Evolutionary conservation across 495 filamentous ascomycete species (phyloP).

Genomic region (Aspergillus kassunensis): DNA sequence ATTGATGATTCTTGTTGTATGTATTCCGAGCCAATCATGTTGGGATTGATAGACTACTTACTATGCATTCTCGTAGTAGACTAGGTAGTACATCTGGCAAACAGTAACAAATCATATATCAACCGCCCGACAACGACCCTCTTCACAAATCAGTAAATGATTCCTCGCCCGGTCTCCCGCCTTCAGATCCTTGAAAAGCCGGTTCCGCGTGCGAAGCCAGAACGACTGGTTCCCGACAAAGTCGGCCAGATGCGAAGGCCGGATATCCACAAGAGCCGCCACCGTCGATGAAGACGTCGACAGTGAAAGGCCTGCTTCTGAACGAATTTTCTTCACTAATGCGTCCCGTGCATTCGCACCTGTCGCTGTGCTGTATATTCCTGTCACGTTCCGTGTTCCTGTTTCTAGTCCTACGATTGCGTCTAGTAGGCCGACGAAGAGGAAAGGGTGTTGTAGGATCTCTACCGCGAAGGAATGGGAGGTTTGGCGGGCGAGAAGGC

Average conservation of each 20-base stretch:
- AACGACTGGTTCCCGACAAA: slow-evolving; percentile 47
- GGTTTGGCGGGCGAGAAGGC: slow-evolving; percentile 64
- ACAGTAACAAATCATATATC: slow-evolving; percentile 24
- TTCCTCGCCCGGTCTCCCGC: slow-evolving; percentile 37
- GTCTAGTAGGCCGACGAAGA: slow-evolving; percentile 76
- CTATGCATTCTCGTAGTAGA: too few species aligned
- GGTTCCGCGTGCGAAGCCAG: slow-evolving; percentile 51
- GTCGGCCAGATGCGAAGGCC: slow-evolving; percentile 44
- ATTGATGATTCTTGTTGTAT: too few species aligned
- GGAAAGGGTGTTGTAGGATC: slow-evolving; percentile 84
- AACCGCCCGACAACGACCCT: slow-evolving; percentile 42
- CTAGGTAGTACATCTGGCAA: too few species aligned
- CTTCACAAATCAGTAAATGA: slow-evolving; percentile 49
- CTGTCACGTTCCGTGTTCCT: slow-evolving; percentile 43
- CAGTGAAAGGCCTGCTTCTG: slow-evolving; percentile 36
- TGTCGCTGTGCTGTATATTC: slow-evolving; percentile 33
- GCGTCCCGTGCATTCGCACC: slow-evolving; percentile 38
- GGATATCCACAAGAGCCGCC: slow-evolving; percentile 38
- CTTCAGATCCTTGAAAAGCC: slow-evolving; percentile 41
- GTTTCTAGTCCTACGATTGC: slow-evolving; percentile 70
- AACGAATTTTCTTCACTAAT: slow-evolving; percentile 33
- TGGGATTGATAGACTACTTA: too few species aligned
- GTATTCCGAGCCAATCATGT: too few species aligned
- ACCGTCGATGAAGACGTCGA: slow-evolving; percentile 35
- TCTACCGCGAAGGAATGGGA: slow-evolving; percentile 83